A percentile compares a stretch with the other conserved stretches of the same genome.
Conservation (phyloP, 176 grass and related monocot genomes). For the Luzula sylvatica region DNA sequence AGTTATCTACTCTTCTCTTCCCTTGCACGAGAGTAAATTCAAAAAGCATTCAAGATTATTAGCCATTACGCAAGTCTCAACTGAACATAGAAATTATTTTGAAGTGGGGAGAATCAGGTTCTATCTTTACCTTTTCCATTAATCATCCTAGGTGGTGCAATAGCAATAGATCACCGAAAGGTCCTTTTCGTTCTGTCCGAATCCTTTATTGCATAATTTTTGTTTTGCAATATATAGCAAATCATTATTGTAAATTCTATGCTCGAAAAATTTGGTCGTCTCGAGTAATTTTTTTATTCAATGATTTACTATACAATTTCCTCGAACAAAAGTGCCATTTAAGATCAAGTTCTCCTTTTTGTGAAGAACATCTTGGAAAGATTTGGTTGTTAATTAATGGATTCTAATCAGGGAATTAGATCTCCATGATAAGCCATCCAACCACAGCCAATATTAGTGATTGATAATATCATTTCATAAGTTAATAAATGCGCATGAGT, state of each 20-base stretch:
- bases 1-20: conserved; percentile 6
- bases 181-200: not conserved
- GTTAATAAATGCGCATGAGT: not conserved
- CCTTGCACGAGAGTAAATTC: conserved; percentile 4
- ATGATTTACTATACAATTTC: not conserved
- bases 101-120: conserved; percentile 3
- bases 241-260: too few species aligned
- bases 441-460: too few species aligned
- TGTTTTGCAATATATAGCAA: too few species aligned
- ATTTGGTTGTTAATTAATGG: conserved; percentile 12
- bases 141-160: conserved; percentile 2
- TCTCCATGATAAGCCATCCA: not conserved
- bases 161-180: conserved; percentile 2
- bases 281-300: too few species aligned
- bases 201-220: not conserved
- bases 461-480: too few species aligned
- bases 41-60: conserved; percentile 12
- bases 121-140: conserved; percentile 8
- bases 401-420: not conserved
- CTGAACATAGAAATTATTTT: conserved; percentile 5
- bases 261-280: too few species aligned
- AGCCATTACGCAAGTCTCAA: conserved; percentile 15
- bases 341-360: not conserved
- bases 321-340: not conserved
- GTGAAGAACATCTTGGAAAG: not conserved